Percentiles rank a stretch among this genome's conserved stretches.
Conservation (phyloP, 1,284 basidiomycete genomes). For the Cerrena zonata region DNA sequence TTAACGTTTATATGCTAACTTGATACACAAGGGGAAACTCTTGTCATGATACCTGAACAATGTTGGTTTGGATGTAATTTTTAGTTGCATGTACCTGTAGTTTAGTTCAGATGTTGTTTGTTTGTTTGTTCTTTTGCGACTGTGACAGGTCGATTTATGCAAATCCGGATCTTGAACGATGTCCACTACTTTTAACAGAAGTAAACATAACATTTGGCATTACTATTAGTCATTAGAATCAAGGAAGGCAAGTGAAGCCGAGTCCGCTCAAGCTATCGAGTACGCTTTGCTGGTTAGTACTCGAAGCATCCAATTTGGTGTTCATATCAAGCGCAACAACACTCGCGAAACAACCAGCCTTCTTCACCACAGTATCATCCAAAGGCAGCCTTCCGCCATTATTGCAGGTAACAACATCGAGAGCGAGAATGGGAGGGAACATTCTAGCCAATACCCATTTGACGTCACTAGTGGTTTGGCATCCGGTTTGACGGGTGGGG, state of each 20-base stretch:
- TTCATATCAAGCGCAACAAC: slow-evolving; percentile 40
- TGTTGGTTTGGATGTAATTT: too few species aligned
- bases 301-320: slow-evolving; percentile 37
- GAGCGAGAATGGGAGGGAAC: slow-evolving; percentile 24
- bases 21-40: too few species aligned
- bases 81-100: too few species aligned
- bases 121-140: background rate
- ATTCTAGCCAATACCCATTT: slow-evolving; percentile 43
- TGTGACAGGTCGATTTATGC: too few species aligned
- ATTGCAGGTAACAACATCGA: slow-evolving; percentile 39
- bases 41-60: too few species aligned
- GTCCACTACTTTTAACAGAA: too few species aligned
- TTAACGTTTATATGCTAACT: too few species aligned
- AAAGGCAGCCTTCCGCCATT: slow-evolving; percentile 31
- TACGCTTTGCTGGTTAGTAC: slow-evolving; percentile 35
- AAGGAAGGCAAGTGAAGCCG: slow-evolving; percentile 4
- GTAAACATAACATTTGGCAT: too few species aligned
- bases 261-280: slow-evolving; percentile 25
- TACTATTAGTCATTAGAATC: too few species aligned
- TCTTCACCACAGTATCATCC: slow-evolving; percentile 33
- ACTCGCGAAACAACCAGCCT: slow-evolving; percentile 36
- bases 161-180: too few species aligned
- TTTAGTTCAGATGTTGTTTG: background rate
- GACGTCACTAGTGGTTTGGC: slow-evolving; percentile 32
- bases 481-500: slow-evolving; percentile 29